phyloP scores from a whole-genome alignment of 2,329 filamentous ascomycete species.

The Oidium heveae region DNA sequence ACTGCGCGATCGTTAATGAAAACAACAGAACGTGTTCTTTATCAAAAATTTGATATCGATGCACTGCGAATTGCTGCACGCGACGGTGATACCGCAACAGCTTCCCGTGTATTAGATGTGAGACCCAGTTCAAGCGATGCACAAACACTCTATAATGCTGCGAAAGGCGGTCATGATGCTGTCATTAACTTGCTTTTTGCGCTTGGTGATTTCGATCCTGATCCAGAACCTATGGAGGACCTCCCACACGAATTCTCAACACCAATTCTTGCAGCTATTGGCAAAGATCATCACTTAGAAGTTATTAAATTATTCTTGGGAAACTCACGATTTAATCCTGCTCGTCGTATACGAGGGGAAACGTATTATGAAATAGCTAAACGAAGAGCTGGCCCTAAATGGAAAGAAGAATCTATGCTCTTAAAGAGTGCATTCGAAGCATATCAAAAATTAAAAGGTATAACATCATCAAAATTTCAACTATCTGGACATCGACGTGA shows the following conservation, averaged over 20 bases:
- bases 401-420: slow-evolving; percentile 67
- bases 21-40: slow-evolving; percentile 36
- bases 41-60: slow-evolving; percentile 18
- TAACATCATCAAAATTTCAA: slow-evolving; percentile 21
- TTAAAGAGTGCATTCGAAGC: slow-evolving; percentile 53
- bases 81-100: slow-evolving; percentile 34
- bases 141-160: slow-evolving; percentile 71
- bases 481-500: slow-evolving; percentile 22
- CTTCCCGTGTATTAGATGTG: slow-evolving; percentile 33
- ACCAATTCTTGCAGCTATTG: slow-evolving; percentile 83
- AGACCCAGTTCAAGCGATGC: slow-evolving; percentile 38
- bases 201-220: slow-evolving; percentile 29
- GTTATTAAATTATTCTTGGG: slow-evolving; percentile 60
- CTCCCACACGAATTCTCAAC: slow-evolving; percentile 50
- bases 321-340: slow-evolving; percentile 60
- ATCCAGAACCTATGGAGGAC: slow-evolving; percentile 37
- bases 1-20: slow-evolving; percentile 32
- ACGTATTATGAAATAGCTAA: slow-evolving; percentile 74
- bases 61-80: slow-evolving; percentile 22
- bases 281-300: slow-evolving; percentile 66
- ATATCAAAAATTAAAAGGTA: slow-evolving; percentile 26
- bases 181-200: slow-evolving; percentile 19
- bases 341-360: slow-evolving; percentile 44
- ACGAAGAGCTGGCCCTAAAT: slow-evolving; percentile 60
- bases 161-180: slow-evolving; percentile 65